These are phyloP conservation scores for Gypsophila paniculata DNA, from an alignment of 179 eudicot genomes.

Conservation along the genomic window DNA sequence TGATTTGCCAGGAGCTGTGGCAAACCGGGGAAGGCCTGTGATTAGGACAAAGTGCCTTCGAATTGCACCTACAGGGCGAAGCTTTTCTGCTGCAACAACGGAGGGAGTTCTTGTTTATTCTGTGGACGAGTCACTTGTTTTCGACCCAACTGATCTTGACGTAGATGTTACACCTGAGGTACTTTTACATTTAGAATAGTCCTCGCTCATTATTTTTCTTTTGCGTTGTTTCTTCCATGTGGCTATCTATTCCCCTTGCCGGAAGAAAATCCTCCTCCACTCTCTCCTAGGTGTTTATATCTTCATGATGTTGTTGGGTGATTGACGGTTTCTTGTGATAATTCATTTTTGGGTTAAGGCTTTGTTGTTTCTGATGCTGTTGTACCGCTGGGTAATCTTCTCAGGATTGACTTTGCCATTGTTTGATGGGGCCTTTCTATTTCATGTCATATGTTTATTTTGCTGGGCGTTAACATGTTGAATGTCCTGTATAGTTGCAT, in stretches of 20 bases:
- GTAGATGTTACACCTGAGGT: constrained; percentile 98
- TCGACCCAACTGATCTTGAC: constrained; percentile 97
- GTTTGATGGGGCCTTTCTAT: too few species aligned
- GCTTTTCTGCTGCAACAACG: constrained; percentile 94
- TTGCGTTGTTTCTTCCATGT: background rate
- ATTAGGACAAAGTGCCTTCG: constrained; percentile 77
- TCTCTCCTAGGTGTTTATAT: too few species aligned
- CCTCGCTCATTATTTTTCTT: background rate
- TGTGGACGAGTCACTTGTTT: constrained; percentile 80
- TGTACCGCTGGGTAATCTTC: too few species aligned
- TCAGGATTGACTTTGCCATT: too few species aligned
- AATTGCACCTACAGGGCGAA: constrained; percentile 91
- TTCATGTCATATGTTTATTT: too few species aligned
- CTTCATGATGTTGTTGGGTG: too few species aligned
- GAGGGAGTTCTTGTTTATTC: constrained; percentile 93
- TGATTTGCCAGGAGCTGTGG: constrained; percentile 76
- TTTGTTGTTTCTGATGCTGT: too few species aligned
- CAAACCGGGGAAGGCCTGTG: constrained; percentile 82
- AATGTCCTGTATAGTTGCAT: too few species aligned
- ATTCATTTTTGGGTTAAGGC: too few species aligned
- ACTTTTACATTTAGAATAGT: constrained; percentile 4
- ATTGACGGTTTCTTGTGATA: too few species aligned
- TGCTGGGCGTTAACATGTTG: too few species aligned
- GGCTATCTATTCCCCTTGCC: background rate
- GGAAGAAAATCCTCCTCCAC: background rate